phyloP scores from a whole-genome alignment of 805 yeast species.

The Groenewaldozyma salmanticensis region DNA sequence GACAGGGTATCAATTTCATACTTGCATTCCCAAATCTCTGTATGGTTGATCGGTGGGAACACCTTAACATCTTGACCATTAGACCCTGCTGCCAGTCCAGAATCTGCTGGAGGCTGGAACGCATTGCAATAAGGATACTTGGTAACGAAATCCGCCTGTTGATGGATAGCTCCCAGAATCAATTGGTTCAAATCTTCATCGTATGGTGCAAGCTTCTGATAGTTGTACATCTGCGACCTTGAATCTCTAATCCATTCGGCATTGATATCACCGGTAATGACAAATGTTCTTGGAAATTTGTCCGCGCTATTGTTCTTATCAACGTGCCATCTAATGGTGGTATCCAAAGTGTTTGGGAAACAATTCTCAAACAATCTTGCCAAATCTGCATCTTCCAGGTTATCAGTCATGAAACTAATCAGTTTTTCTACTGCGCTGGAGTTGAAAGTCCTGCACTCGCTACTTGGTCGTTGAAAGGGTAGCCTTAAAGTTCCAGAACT shows the following conservation, averaged over 20 bases:
- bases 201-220: slow-evolving; percentile 47
- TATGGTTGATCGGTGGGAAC: slow-evolving; percentile 60
- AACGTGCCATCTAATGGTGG: slow-evolving; percentile 69
- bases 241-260: slow-evolving; percentile 92
- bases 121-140: slow-evolving; percentile 82
- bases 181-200: slow-evolving; percentile 43
- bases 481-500: slow-evolving; percentile 44
- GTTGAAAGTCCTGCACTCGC: slow-evolving; percentile 60
- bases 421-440: slow-evolving; percentile 53
- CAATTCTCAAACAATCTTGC: slow-evolving; percentile 71
- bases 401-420: slow-evolving; percentile 40
- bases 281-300: slow-evolving; percentile 49
- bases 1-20: slow-evolving; percentile 84
- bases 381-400: slow-evolving; percentile 52
- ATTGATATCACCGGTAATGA: slow-evolving; percentile 87
- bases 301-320: too few species aligned
- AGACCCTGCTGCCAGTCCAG: slow-evolving; percentile 35
- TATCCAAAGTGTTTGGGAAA: slow-evolving; percentile 80
- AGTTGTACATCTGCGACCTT: slow-evolving; percentile 70
- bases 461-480: slow-evolving; percentile 71
- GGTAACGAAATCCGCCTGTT: slow-evolving; percentile 58
- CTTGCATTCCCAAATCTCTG: slow-evolving; percentile 74
- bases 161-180: slow-evolving; percentile 69
- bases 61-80: slow-evolving; percentile 50
- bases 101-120: slow-evolving; percentile 64